Percentiles rank a stretch among this genome's conserved stretches.
phyloP scores from a whole-genome alignment of 2,329 filamentous ascomycete genomes.

The Davidsoniella virescens region DNA sequence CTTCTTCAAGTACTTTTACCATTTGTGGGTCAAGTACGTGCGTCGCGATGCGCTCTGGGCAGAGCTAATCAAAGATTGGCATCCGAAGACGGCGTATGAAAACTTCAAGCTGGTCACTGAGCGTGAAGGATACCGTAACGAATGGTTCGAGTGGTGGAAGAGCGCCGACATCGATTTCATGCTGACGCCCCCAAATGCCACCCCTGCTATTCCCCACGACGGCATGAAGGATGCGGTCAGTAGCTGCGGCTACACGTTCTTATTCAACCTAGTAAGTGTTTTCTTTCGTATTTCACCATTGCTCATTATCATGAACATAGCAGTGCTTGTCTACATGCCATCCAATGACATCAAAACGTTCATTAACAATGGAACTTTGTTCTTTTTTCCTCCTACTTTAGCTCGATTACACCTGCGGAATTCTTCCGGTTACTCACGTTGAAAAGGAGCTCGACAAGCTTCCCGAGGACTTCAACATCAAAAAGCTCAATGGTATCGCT shows the following conservation, averaged over 20 bases:
- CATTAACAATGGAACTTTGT: slow-evolving; percentile 6
- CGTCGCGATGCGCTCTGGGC: slow-evolving; percentile 64
- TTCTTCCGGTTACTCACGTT: slow-evolving; percentile 75
- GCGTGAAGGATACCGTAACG: slow-evolving; percentile 60
- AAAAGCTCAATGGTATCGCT: slow-evolving; percentile 61
- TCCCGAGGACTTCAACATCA: slow-evolving; percentile 41
- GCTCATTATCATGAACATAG: too few relatives aligned
- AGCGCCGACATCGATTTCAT: slow-evolving; percentile 58
- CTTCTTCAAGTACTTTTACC: slow-evolving; percentile 69
- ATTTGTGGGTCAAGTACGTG: slow-evolving; percentile 77
- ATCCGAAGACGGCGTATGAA: slow-evolving; percentile 56
- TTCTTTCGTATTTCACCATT: slow-evolving; percentile 18
- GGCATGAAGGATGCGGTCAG: slow-evolving; percentile 75
- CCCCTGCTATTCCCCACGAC: slow-evolving; percentile 71
- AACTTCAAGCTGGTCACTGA: slow-evolving; percentile 68
- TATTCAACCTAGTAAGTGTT: slow-evolving; percentile 64
- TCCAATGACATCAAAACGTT: neutral
- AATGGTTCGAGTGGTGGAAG: slow-evolving; percentile 80
- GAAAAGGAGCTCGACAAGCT: slow-evolving; percentile 52
- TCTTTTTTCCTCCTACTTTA: slow-evolving; percentile 18
- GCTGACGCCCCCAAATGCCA: slow-evolving; percentile 74
- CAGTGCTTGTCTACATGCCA: neutral
- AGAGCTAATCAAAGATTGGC: slow-evolving; percentile 55
- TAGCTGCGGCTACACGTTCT: slow-evolving; percentile 81
- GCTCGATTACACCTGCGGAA: slow-evolving; percentile 73